Evolutionary conservation across 495 filamentous ascomycete species (phyloP), one percentile per base, ranked within the genome.

Genomic region (Daldinia caldariorum): DNA sequence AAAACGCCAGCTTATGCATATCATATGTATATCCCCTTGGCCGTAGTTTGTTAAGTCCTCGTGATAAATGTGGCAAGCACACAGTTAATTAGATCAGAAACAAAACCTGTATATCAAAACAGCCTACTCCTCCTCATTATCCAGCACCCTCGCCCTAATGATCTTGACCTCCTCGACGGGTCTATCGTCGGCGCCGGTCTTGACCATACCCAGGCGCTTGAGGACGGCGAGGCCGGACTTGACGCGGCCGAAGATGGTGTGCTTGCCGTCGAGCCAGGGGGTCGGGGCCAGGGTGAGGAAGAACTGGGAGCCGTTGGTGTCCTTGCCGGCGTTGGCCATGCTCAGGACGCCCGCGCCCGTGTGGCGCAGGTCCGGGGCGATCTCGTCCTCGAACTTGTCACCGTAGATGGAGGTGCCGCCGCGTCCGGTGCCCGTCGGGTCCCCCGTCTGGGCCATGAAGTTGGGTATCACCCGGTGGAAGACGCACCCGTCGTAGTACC

Each of bases 371-470:
- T 82, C 82, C 22, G 86, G 80, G 5, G 70, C 66, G 69, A 97
- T 95, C 85, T 97, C 96, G 80, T 99, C 95, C 64, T 91, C 94
- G 79, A 98, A 99, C 77, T 92, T 94, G 29, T 94, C 93, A 70
- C 95, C 95, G 68, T 93, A 97, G 83, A 97, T 97, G 20, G 89
- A 93, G 62, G 83, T 84, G 12, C 95, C 95, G 76, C 95, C 95
- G 55, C 94, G 90, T 12, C 95, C 95, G 0, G 95, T 99, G 59
- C 95, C 95, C 3, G 95, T 97, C 6, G 95, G 95, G 81, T 99
- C 95, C 45, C 95, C 95, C 56, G 91, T 92, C 83, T 99, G 95
- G 64, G 96, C 87, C 95, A 98, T 98, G 84, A 99, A 99, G 80
- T 92, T 89, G 34, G 92, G 88, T 76, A 98, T 98, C 59, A 99